Evolutionary conservation across 2,329 filamentous ascomycete species (phyloP), one percentile per base, ranked within the genome.

Genomic region (Zalaria sp.): DNA sequence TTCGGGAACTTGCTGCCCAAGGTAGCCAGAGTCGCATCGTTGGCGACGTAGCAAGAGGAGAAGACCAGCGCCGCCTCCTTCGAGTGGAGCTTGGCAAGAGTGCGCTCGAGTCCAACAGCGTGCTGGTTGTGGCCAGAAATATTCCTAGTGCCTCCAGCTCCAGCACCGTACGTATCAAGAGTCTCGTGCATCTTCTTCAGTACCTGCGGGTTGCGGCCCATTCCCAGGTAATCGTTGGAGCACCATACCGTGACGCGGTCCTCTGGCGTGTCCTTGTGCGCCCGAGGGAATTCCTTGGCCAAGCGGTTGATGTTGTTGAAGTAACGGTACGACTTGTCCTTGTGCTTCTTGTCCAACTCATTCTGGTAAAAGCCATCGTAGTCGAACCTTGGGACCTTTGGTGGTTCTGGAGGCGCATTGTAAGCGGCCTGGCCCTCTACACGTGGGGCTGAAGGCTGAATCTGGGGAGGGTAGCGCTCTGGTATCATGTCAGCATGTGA

Each of bases 221-320:
- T 98, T 53, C 91, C 91, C 11, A 98, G 77, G 62, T 98, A 98
- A 62, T 98, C 91, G 57, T 98, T 98, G 59, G 89, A 93, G 71
- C 91, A 98, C 91, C 91, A 98, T 25, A 98, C 91, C 2, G 89
- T 94, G 44, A 98, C 91, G 41, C 78, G 78, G 51, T 95, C 86
- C 45, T 89, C 80, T 57, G 77, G 75, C 44, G 73, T 78, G 10
- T 83, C 75, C 73, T 93, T 93, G 63, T 98, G 91, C 37, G 91
- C 91, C 49, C 83, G 84, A 27, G 91, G 91, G 49, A 98, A 98
- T 50, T 96, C 86, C 67, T 91, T 85, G 51, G 91, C 91, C 46
- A 98, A 73, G 31, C 91, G 87, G 59, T 98, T 98, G 77, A 98
- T 98, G 71, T 98, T 98, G 74, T 98, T 98, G 72, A 98, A 98